Evolutionary conservation across 1,139 yeast species (phyloP), one percentile per base, ranked within the genome.

Genomic region (Geotrichum macrosporum): DNA sequence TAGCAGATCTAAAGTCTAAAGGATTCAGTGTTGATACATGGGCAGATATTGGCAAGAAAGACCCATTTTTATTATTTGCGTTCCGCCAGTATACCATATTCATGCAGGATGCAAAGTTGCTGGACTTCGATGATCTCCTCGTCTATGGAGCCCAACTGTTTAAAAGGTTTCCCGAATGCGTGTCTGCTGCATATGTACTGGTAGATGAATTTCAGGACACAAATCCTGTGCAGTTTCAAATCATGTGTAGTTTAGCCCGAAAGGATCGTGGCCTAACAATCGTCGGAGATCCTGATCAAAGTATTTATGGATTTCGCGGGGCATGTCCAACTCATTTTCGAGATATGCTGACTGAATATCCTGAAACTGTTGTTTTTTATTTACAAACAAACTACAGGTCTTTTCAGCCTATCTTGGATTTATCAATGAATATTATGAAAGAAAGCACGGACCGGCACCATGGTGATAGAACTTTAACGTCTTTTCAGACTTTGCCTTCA

Each of bases 191-290:
- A 46, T 68, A 84, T 5, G 89, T 88, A 0, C 69, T 92, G 19
- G 87, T 92, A 2, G 98, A 92, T 65, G 98, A 92, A 63, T 92
- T 86, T 57, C 98, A 92, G 66, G 98, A 92, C 59, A 88, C 96
- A 0, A 87, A 85, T 56, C 72, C 72, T 24, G 73, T 86, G 19
- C 97, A 92, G 61, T 70, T 87, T 51, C 76, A 77, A 46, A 68
- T 92, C 40, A 75, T 86, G 73, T 75, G 74, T 52, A 68, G 71
- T 18, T 73, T 89, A 54, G 80, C 86, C 0, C 62, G 66, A 15
- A 66, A 67, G 4, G 63, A 65, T 12, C 33, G 36, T 2, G 50
- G 50, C 8, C 24, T 47, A 5, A 85, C 96, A 0, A 79, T 88
- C 1, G 97, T 92, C 0, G 98, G 98, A 1, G 98, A 92, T 58